phyloP scores from a whole-genome alignment of 2,329 filamentous ascomycete genomes.

The Colletotrichum tofieldiae region DNA sequence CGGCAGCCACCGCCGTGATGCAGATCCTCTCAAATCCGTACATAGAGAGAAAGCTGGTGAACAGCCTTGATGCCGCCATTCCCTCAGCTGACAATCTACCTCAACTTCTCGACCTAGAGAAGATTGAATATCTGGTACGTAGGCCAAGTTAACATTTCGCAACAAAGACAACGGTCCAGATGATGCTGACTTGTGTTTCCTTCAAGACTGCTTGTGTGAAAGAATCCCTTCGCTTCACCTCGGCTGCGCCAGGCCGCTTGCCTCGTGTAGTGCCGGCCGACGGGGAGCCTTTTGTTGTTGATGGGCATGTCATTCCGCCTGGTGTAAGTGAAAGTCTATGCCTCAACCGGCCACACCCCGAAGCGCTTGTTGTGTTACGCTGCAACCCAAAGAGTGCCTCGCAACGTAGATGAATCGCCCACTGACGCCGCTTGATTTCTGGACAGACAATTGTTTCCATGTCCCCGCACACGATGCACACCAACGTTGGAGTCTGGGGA shows the following conservation, averaged over 20 bases:
- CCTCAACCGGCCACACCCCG: too few species aligned
- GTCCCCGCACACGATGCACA: slow-evolving; percentile 17
- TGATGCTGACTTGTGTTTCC: neutral
- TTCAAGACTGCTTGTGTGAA: slow-evolving; percentile 18
- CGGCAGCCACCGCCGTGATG: neutral
- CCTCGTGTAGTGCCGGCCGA: slow-evolving; percentile 1
- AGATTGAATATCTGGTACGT: slow-evolving; percentile 15
- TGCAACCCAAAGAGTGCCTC: too few species aligned
- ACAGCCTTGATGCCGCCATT: neutral
- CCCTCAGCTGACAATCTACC: neutral
- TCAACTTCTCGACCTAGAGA: slow-evolving; percentile 1
- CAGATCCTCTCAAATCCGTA: slow-evolving; percentile 6
- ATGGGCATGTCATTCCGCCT: slow-evolving; percentile 11
- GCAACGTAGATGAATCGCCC: too few species aligned
- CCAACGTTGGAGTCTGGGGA: slow-evolving; percentile 3
- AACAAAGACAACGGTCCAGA: neutral
- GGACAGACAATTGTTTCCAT: slow-evolving; percentile 13
- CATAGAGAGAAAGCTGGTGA: slow-evolving; percentile 9
- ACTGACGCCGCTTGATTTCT: neutral
- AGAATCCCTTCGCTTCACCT: slow-evolving; percentile 15
- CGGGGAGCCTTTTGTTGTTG: slow-evolving; percentile 6
- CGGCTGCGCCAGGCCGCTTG: neutral
- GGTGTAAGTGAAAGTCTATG: neutral
- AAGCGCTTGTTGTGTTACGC: too few species aligned
- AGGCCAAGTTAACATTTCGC: neutral